Evolutionary conservation across 2,329 filamentous ascomycete species (phyloP), one percentile per base, ranked within the genome.

Genomic region (Colletotrichum viniferum): DNA sequence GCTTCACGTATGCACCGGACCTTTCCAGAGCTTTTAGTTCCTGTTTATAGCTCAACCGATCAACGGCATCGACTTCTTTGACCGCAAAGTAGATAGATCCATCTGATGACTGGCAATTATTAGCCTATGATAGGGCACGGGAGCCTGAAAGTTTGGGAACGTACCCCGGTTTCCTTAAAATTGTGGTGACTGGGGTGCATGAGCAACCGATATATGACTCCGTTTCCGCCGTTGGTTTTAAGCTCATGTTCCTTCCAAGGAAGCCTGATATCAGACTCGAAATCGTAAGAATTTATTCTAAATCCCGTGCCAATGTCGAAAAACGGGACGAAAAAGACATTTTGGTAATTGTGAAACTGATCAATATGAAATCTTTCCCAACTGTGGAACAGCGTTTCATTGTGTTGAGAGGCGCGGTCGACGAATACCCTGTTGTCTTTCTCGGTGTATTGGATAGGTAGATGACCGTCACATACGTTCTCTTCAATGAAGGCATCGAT

Each of bases 351-450:
- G 18, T 73, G 63, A 18, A 73, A 73, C 14, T 69, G 56, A 62
- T 64, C 71, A n/a, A 73, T 24, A 38, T 73, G 56, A 18, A 69
- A 43, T 26, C 71, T 65, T 43, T 73, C 71, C 71, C 65, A 69
- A 7, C 14, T 8, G 21, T 2, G 14, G 21, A 73, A 69, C 4
- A 69, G 32, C 5, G 65, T 69, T 28, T 58, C 26, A 26, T 73
- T 73, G 7, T 24, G 5, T 5, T 4, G 9, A 6, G 55, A 26
- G 10, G 4, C 65, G 13, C 30, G 64, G 18, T 38, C 28, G 18
- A 48, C 38, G 26, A 73, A 69, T 10, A 56, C 58, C 36, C 21
- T 73, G 30, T 66, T 73, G 13, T 63, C 32, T 14, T n/a, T 58
- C 18, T 38, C 13, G 24, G 38, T 43, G 32, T 56, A 24, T 14